Percentiles rank a stretch among this genome's conserved stretches.
Conservation (phyloP, 352 stramenopile genomes). For the Aphanomyces euteiches region DNA sequence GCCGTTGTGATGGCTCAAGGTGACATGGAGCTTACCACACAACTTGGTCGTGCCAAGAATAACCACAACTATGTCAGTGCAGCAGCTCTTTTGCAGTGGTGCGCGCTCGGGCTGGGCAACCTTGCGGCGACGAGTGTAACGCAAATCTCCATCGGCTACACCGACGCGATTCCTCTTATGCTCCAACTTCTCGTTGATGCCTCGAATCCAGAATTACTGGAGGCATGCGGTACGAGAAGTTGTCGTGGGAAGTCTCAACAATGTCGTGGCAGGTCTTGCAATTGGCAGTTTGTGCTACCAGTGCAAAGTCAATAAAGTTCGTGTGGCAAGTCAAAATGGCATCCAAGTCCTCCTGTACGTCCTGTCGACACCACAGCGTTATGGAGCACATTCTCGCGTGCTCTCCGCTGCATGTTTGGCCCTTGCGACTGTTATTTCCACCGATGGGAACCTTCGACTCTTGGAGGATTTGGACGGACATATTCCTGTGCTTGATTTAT, state of each 20-base stretch:
- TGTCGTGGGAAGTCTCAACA: neutral
- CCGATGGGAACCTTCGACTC: conserved; percentile 40
- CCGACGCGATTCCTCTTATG: conserved; percentile 54
- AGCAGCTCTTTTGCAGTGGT: conserved; percentile 11
- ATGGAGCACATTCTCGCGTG: conserved; percentile 37
- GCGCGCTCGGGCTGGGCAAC: conserved; percentile 57
- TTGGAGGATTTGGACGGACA: conserved; percentile 44
- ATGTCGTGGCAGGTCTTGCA: conserved; percentile 33
- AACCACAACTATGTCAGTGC: conserved; percentile 34
- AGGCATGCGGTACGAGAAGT: conserved; percentile 37
- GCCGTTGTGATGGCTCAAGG: conserved; percentile 58
- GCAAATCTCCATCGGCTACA: conserved; percentile 72
- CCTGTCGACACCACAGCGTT: conserved; percentile 35
- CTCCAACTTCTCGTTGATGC: conserved; percentile 62
- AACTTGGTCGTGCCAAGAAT: conserved; percentile 35
- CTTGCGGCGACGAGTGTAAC: conserved; percentile 64
- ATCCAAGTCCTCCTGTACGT: conserved; percentile 68
- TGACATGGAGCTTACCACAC: conserved; percentile 39
- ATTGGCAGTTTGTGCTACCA: conserved; percentile 57
- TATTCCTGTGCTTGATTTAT: conserved; percentile 49
- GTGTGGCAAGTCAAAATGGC: conserved; percentile 57
- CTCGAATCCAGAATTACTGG: conserved; percentile 39
- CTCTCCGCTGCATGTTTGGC: conserved; percentile 47
- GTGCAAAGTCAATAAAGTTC: conserved; percentile 64
- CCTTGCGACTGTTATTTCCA: conserved; percentile 46